Percentiles rank a stretch among this genome's conserved stretches.
Conservation (phyloP, 1,139 yeast species). For the Kluyveromyces sp. region DNA sequence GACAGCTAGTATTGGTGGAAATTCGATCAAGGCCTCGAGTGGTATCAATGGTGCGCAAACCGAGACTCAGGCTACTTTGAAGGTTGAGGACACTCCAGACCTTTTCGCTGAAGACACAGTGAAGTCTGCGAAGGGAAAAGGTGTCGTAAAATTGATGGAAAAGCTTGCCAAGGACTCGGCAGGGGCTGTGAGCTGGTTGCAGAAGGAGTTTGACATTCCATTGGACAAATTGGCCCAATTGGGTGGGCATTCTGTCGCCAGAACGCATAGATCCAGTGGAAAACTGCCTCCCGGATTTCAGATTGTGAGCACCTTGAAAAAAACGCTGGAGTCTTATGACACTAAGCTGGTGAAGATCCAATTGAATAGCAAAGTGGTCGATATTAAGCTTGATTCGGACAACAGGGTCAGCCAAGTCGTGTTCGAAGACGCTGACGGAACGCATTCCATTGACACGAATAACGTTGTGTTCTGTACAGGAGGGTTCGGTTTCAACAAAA, state of each 20-base stretch:
- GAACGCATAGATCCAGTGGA: conserved; percentile 63
- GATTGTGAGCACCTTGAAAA: conserved; percentile 56
- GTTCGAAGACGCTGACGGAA: conserved; percentile 36
- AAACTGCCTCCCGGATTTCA: conserved; percentile 75
- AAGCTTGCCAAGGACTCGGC: conserved; percentile 39
- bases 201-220: conserved; percentile 51
- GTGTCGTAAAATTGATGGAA: conserved; percentile 41
- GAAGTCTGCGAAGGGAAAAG: conserved; percentile 57
- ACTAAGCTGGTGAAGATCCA: conserved; percentile 48
- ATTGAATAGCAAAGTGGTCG: conserved; percentile 51
- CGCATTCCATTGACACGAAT: conserved; percentile 29
- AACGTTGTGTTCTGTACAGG: conserved; percentile 70
- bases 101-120: conserved; percentile 60
- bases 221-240: conserved; percentile 60
- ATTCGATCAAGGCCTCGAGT: conserved; percentile 73
- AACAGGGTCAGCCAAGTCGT: conserved; percentile 42
- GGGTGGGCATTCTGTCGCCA: conserved; percentile 68
- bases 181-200: conserved; percentile 67
- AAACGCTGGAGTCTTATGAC: conserved; percentile 44
- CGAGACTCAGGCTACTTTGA: conserved; percentile 46
- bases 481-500: conserved; percentile 45
- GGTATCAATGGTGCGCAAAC: conserved; percentile 78
- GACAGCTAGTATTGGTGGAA: conserved; percentile 63
- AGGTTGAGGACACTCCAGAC: conserved; percentile 49
- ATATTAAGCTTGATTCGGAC: conserved; percentile 37